Evolutionary conservation across 148 eudicot genomes (phyloP), one percentile per base, ranked within the genome.

Genomic region (Talinum fruticosum): DNA sequence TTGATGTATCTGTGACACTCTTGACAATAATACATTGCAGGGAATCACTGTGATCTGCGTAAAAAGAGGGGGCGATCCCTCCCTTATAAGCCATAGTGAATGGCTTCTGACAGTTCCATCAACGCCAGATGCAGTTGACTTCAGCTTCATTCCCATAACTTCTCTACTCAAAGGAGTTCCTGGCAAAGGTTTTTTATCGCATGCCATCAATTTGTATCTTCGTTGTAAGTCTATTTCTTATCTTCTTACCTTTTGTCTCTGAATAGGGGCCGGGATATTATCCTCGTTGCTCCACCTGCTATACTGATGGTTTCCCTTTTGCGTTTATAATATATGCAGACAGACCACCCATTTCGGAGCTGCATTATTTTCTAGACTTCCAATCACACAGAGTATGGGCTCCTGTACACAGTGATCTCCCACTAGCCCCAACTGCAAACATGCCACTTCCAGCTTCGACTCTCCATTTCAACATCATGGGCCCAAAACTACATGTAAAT

Each of bases 171-270:
- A 69, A 66, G 92, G 87, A 23, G 88, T 92, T 16, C 90, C 89
- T 19, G 98, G 98, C 44, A 89, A 81, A 79, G 98, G 98, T 10
- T 94, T 88, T 83, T 78, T 94, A 23, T 88, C 95, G 2, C 97
- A 92, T 83, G 98, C 98, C 69, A 92, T 94, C 81, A 94, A 94
- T 84, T 89, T 92, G 14, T 94, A 94, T 80, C 89, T 90, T 74
- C 86, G 98, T 45, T 88, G 97, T 94, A 86, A 84, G 93, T 79
- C 15, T 6, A 0, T 14, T 29, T 18, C 38, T 32, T 26, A 26
- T 2, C 26, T 36, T 34, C 45, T 28, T 67, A 33, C 38, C 23
- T 66, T 18, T 24, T 18, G 2, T 19, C 36, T 65, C 7, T 41
- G 47, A 41, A 8, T 41, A 8, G 47, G 14, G 16, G 57, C 57